Base-by-base conservation (phyloP, 768 basidiomycete genomes). In the Fomitopsis serialis region DNA sequence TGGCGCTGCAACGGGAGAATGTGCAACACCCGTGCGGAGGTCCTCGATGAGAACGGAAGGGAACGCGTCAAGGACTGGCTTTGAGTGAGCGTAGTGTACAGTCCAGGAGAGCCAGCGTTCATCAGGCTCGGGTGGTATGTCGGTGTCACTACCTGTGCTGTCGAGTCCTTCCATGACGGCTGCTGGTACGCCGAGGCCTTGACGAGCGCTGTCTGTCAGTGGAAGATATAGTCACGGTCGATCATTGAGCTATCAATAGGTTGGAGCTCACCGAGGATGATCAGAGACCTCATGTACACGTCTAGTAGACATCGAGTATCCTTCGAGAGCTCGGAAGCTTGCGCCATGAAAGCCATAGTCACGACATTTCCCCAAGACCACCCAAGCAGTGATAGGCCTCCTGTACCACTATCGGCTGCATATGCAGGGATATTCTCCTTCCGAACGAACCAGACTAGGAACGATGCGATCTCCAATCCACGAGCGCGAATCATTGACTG, bases 321-420 rank as follows among this genome's bases (percentile, higher is more conserved):
- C 15, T 8, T 9, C 12, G 52, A 35, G 17, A 54, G 45, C 12
- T 19, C 19, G 11, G 19, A 35, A 6, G 52, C 52, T 37, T 58
- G 27, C 27, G 57, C 48, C 19, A 61, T 47, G 1, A 56, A 27
- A 25, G 70, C 58, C 10, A 64, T 25, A 11, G 66, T 57, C 17
- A 57, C 60, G 1, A 57, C 47, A 5, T 59, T 59, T 0, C 70
- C 74, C 11, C 69, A 25, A 5, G 72, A 74, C 74, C 74, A 74
- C 2, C 72, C 72, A 0, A 69, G 49, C 8, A 57, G 4, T 5
- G 52, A 46, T 3, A 57, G 21, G 2, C 56, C 56, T 2, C 45
- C 7, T 61, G 59, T 17, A 68, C 50, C 19, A 2, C 53, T 55
- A 12, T 55, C 50, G 10, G 5, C 29, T 13, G 22, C 21, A 3